These are phyloP conservation scores for Schwanniomyces polymorphus DNA, from an alignment of 805 yeast genomes.

Conservation along the genomic window DNA sequence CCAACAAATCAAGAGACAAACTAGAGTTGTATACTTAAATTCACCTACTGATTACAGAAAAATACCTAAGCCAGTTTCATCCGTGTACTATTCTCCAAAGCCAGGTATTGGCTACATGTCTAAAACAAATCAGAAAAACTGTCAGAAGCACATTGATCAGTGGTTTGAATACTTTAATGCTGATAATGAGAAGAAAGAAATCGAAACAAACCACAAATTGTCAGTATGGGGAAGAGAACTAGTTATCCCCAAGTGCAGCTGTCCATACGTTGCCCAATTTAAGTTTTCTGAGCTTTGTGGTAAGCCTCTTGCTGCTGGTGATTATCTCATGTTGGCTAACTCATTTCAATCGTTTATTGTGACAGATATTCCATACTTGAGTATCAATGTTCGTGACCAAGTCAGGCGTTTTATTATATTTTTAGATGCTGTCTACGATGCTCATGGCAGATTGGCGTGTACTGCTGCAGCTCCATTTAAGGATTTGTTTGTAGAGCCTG, in stretches of 20 bases:
- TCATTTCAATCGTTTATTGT: slow-evolving; percentile 77
- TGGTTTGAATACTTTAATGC: slow-evolving; percentile 85
- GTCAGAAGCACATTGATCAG: slow-evolving; percentile 59
- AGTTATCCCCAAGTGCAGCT: slow-evolving; percentile 70
- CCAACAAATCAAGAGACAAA: slow-evolving; percentile 66
- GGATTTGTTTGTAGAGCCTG: slow-evolving; percentile 83
- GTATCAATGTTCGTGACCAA: slow-evolving; percentile 75
- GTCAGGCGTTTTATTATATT: slow-evolving; percentile 93
- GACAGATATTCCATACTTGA: slow-evolving; percentile 87
- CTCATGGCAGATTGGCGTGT: slow-evolving; percentile 82
- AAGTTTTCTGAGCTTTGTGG: slow-evolving; percentile 88
- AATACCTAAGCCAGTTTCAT: slow-evolving; percentile 76
- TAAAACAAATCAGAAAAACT: slow-evolving; percentile 48
- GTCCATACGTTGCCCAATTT: slow-evolving; percentile 85
- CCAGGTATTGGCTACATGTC: slow-evolving; percentile 59
- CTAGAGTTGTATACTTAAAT: slow-evolving; percentile 76
- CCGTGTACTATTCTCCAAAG: slow-evolving; percentile 74
- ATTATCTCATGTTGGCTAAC: slow-evolving; percentile 80
- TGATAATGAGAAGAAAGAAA: slow-evolving; percentile 37
- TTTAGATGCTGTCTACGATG: slow-evolving; percentile 93
- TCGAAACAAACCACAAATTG: slow-evolving; percentile 25
- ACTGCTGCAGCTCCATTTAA: slow-evolving; percentile 86
- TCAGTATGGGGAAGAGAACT: slow-evolving; percentile 89
- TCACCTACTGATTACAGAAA: slow-evolving; percentile 95
- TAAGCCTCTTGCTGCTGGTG: slow-evolving; percentile 87